Base-by-base conservation (phyloP, 2,329 filamentous ascomycete species). In the Saccharata proteae region DNA sequence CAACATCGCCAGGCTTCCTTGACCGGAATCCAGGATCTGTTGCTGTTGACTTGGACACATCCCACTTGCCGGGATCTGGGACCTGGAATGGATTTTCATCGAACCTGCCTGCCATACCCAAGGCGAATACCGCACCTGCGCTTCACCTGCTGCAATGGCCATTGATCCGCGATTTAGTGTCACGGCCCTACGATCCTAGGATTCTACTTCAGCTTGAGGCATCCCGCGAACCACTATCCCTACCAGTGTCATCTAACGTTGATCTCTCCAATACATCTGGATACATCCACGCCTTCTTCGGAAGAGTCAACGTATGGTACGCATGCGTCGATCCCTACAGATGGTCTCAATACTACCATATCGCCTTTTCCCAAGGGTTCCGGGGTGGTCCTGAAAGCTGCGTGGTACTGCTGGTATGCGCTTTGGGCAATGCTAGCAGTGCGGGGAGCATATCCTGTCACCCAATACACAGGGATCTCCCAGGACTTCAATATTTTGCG, bases 41-140 rank as follows among this genome's bases (percentile, higher is more conserved):
- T 8, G 50, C 54, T 12, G 53, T 51, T n/a, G 59, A 61, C 28
- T 51, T 57, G 33, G 49, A 57, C 19, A 53, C 42, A 30, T 53
- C 48, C 34, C 55, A 51, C 43, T 51, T 48, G 38, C 51, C 51
- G 32, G 48, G 52, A 32, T 41, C 50, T 32, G 79, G 77, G 5
- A 81, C 79, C 3, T 85, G 79, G 79, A 71, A 65, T 14, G 71
- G 65, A 34, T 65, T 48, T 48, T 65, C 45, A 46, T 64, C 39
- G 44, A 86, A 83, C 52, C 84, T 88, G 41, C 85, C 80, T 3
- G 83, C 79, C 16, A 88, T 88, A 80, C 82, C 82, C 14, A 86
- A 84, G 54, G 67, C 79, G 11, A 82, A 88, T 53, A 86, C 80
- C 1, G 88, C 82, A 37, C 80, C 81, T 5, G 80, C 80, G 2